Percentiles rank a stretch among this genome's conserved stretches.
phyloP scores from a whole-genome alignment of 2,329 filamentous ascomycete species.

The Exserohilum turcica region DNA sequence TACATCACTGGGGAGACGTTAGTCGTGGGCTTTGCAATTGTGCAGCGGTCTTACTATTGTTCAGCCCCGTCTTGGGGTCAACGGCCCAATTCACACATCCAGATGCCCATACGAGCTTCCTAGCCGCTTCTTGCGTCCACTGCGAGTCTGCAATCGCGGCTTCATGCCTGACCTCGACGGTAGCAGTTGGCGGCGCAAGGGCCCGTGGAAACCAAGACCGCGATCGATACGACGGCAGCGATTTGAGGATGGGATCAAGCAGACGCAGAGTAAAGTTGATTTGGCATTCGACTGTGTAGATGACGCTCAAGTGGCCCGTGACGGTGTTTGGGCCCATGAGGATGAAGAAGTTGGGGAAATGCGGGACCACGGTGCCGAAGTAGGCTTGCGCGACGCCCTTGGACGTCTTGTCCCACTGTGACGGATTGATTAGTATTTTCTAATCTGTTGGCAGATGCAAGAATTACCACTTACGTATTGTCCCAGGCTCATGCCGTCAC shows the following conservation, averaged over 20 bases:
- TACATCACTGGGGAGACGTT: constrained; percentile 50
- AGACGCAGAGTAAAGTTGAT: constrained; percentile 55
- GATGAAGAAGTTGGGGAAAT: constrained; percentile 33
- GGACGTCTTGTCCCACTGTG: constrained; percentile 47
- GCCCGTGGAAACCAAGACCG: constrained; percentile 29
- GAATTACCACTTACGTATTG: constrained; percentile 40
- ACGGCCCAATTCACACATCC: constrained; percentile 61
- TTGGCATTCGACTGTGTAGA: constrained; percentile 59
- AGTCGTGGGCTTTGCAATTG: not conserved
- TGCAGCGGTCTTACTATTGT: constrained; percentile 43
- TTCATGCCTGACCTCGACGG: constrained; percentile 46
- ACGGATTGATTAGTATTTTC: constrained; percentile 6
- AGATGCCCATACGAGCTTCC: constrained; percentile 55
- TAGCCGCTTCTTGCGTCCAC: constrained; percentile 51
- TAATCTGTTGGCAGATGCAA: not conserved
- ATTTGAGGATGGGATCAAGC: constrained; percentile 50
- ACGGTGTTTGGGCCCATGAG: constrained; percentile 48
- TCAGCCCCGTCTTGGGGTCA: constrained; percentile 53
- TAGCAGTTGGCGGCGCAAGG: constrained; percentile 25
- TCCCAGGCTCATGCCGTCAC: constrained; percentile 48
- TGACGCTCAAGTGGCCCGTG: constrained; percentile 57
- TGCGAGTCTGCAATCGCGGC: constrained; percentile 45
- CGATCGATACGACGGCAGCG: constrained; percentile 35
- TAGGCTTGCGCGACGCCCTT: constrained; percentile 52
- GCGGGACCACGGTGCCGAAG: constrained; percentile 55